phyloP scores from a whole-genome alignment of 176 grass and related monocot genomes.

The Olyra latifolia region DNA sequence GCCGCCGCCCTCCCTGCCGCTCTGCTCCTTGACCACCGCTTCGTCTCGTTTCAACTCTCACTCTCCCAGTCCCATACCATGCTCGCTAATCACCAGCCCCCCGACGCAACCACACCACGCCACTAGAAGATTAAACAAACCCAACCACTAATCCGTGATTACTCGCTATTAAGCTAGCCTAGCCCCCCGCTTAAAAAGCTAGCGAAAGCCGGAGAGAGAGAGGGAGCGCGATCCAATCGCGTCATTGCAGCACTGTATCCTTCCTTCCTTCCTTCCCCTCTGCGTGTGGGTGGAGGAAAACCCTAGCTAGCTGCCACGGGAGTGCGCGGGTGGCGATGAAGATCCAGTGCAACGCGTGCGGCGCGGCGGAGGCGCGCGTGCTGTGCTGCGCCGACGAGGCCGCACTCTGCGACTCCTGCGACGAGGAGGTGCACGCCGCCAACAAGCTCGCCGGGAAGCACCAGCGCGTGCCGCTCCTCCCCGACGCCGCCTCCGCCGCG shows the following conservation, averaged over 20 bases:
- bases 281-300: background rate
- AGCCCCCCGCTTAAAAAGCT: background rate
- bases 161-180: background rate
- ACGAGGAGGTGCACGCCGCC: constrained; percentile 83
- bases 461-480: constrained; percentile 71
- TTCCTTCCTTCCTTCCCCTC: background rate
- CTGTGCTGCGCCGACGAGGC: constrained; percentile 94
- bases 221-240: background rate
- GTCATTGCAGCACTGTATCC: background rate
- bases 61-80: background rate
- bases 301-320: background rate
- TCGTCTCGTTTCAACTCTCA: background rate
- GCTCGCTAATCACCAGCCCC: background rate
- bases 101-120: constrained; percentile 11
- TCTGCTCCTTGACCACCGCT: background rate
- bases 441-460: constrained; percentile 87
- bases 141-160: background rate
- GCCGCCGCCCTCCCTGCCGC: no score
- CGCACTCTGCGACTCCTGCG: constrained; percentile 73
- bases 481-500: background rate
- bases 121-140: constrained; percentile 21
- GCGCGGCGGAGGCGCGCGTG: constrained; percentile 67
- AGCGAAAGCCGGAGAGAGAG: background rate
- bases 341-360: constrained; percentile 91
- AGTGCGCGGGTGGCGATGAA: constrained; percentile 53